Evolutionary conservation across 2,329 filamentous ascomycete genomes (phyloP), one percentile per base, ranked within the genome.

Genomic region (Trichoderma brevicompactum): DNA sequence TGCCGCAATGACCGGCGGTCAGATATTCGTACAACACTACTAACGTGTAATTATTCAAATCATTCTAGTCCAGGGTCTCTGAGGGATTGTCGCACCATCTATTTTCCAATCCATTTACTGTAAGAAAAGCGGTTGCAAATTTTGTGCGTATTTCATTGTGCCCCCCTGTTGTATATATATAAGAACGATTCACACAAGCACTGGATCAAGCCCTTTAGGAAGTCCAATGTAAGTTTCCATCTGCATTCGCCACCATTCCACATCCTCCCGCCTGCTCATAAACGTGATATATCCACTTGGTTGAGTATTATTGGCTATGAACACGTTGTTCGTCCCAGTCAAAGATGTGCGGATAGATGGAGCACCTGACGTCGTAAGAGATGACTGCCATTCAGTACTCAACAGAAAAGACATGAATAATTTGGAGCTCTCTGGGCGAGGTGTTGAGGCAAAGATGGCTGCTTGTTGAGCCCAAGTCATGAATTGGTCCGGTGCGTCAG

Each of bases 221-320:
- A 62, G 59, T 2, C 59, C 59, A n/a, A 62, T 62, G 17, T 53
- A 62, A 17, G 48, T 62, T 17, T 62, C 59, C 59, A 62, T 62
- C 23, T 62, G 59, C 48, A 62, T 53, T 15, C 59, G 19, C 59
- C 59, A 62, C 59, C 59, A 62, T 5, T 62, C 59, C 3, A 62
- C 59, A 43, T 62, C 9, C 13, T 62, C 59, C 15, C 59, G 59
- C 1, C 40, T 19, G 28, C 38, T 12, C 59, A 62, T 62, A 15
- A 62, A 62, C 2, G 59, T 36, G 36, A 62, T 44, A n/a, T 62
- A 62, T n/a, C 59, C 59, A 1, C 38, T 62, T 9, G 59, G 36
- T 2, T 62, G 44, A 7, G 59, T 62, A n/a, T 62, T 53, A 32
- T 62, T 62, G 4, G 48, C 59, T 13, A 50, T 32, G n/a, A 62